phyloP scores from a whole-genome alignment of 2,329 filamentous ascomycete genomes.

The Cladosporium sp. region DNA sequence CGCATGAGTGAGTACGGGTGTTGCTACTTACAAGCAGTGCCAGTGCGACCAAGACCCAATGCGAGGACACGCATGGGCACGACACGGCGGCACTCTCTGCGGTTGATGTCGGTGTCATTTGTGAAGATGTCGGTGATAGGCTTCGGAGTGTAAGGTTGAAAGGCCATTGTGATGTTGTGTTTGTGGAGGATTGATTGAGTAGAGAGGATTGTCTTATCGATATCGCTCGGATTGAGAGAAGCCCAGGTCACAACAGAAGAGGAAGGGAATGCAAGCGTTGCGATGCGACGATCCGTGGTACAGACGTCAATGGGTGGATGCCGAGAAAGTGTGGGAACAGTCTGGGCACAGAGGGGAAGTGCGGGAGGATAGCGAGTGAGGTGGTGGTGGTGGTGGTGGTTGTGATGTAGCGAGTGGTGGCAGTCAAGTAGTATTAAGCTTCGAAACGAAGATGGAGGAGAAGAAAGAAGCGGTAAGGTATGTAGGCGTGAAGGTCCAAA shows the following conservation, averaged over 20 bases:
- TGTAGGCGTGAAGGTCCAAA: neutral
- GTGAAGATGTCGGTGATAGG: slow-evolving; percentile 64
- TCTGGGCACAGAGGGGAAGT: neutral
- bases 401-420: neutral
- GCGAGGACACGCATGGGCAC: slow-evolving; percentile 73
- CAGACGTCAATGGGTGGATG: slow-evolving; percentile 7
- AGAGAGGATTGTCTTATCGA: neutral
- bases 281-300: neutral
- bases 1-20: neutral
- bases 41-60: slow-evolving; percentile 68
- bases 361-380: neutral
- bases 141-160: slow-evolving; percentile 46
- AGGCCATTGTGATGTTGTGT: slow-evolving; percentile 35
- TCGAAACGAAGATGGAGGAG: neutral
- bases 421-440: neutral
- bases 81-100: slow-evolving; percentile 62
- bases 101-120: slow-evolving; percentile 66
- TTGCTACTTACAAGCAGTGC: slow-evolving; percentile 61
- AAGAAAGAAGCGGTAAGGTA: neutral
- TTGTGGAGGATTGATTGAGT: neutral
- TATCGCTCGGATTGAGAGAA: neutral
- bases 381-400: neutral
- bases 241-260: neutral
- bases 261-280: neutral
- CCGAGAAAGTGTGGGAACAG: slow-evolving; percentile 1